Conservation (phyloP, 73 alveolate species). For the Paramecium sexaurelia region DNA sequence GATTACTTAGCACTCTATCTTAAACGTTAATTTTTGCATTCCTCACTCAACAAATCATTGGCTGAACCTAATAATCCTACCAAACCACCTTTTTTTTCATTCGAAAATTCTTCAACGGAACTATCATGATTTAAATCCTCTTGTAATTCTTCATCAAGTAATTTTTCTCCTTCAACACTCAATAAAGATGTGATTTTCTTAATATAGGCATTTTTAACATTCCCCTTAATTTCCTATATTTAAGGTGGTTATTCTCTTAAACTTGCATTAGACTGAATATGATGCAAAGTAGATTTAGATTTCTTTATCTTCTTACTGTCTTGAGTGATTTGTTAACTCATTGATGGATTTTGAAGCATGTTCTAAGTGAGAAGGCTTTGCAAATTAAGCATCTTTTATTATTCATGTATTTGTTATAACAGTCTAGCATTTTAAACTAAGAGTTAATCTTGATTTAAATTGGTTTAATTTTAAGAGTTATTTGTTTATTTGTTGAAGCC, state of each 20-base stretch:
- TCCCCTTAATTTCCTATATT: constrained; percentile 53
- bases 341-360: not conserved
- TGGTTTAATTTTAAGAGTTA: not conserved
- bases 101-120: not conserved
- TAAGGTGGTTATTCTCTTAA: not conserved
- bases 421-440: not conserved
- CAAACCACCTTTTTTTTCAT: not conserved
- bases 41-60: not conserved
- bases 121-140: not conserved
- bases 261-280: not conserved
- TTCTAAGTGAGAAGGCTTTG: not conserved
- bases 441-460: not conserved
- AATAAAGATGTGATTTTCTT: constrained; percentile 61
- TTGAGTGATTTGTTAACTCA: not conserved
- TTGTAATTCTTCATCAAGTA: not conserved
- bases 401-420: constrained; percentile 1
- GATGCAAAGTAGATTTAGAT: not conserved
- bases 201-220: constrained; percentile 63
- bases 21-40: not conserved
- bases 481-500: not conserved
- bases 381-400: not conserved
- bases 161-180: constrained; percentile 25
- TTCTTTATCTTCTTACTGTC: not conserved
- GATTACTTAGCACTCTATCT: constrained; percentile 65
- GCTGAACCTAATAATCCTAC: not conserved